These are phyloP conservation scores for Akebia trifoliata DNA, from an alignment of 164 flowering plant genomes.

Conservation along the genomic window DNA sequence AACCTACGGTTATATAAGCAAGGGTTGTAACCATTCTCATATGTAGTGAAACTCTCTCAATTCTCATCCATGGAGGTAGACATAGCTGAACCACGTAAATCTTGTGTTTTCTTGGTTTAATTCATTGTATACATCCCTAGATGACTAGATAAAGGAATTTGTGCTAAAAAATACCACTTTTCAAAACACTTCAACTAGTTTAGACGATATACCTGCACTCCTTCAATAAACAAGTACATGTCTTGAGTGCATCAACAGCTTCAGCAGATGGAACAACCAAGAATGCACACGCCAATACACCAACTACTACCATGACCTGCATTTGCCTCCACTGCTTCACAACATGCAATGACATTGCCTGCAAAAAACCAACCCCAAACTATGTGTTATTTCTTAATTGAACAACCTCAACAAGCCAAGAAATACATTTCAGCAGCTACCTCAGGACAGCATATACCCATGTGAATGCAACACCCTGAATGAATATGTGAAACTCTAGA, in stretches of 20 bases:
- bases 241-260: conserved; percentile 80
- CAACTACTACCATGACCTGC: conserved; percentile 30
- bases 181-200: not conserved
- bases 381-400: not conserved
- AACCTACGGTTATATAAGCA: too few relatives aligned
- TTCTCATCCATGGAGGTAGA: too few relatives aligned
- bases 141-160: too few relatives aligned
- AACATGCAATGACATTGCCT: conserved; percentile 21
- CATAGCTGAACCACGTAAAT: too few relatives aligned
- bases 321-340: conserved; percentile 37
- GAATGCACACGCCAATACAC: conserved; percentile 39
- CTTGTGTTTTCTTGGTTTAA: not conserved
- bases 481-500: conserved; percentile 15
- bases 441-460: conserved; percentile 18
- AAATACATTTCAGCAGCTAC: conserved; percentile 17
- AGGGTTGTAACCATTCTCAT: too few relatives aligned
- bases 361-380: not conserved
- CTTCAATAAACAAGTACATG: conserved; percentile 70
- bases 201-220: conserved; percentile 66
- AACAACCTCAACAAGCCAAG: conserved; percentile 4
- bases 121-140: too few relatives aligned
- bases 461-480: conserved; percentile 2
- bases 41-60: too few relatives aligned
- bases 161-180: too few relatives aligned
- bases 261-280: conserved; percentile 52